Evolutionary conservation across 805 yeast genomes (phyloP).

Genomic region (Priceomyces melissophilus): DNA sequence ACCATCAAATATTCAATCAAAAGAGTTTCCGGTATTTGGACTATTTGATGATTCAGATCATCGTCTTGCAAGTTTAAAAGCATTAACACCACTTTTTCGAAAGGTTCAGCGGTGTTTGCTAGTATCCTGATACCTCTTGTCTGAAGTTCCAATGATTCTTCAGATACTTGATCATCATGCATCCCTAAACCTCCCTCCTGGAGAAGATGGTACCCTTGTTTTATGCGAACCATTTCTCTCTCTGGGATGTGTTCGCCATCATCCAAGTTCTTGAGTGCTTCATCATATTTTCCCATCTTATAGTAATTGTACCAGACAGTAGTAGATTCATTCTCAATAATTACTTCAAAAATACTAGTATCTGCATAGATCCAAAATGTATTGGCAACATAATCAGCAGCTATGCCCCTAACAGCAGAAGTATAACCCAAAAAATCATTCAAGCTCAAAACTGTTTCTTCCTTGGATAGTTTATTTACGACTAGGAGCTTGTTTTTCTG

Average conservation of each 20-base stretch:
- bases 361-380: conserved; percentile 79
- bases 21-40: conserved; percentile 18
- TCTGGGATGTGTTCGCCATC: conserved; percentile 13
- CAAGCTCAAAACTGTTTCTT: conserved; percentile 2
- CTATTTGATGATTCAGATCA: background rate
- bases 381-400: conserved; percentile 25
- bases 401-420: conserved; percentile 22
- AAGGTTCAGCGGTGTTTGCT: conserved; percentile 61
- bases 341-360: conserved; percentile 63
- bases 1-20: conserved; percentile 32
- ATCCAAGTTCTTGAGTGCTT: conserved; percentile 50
- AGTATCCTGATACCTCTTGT: conserved; percentile 43
- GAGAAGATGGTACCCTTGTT: conserved; percentile 36
- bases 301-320: conserved; percentile 66
- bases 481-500: conserved; percentile 17
- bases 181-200: conserved; percentile 33
- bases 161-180: conserved; percentile 11
- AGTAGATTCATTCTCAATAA: conserved; percentile 62
- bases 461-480: conserved; percentile 26
- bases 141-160: conserved; percentile 21
- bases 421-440: conserved; percentile 4
- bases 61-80: conserved; percentile 18
- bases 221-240: conserved; percentile 29
- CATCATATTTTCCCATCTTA: conserved; percentile 50
- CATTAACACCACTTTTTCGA: conserved; percentile 66